phyloP scores from a whole-genome alignment of 2,329 filamentous ascomycete species.

The Trichoderma aggressivum region DNA sequence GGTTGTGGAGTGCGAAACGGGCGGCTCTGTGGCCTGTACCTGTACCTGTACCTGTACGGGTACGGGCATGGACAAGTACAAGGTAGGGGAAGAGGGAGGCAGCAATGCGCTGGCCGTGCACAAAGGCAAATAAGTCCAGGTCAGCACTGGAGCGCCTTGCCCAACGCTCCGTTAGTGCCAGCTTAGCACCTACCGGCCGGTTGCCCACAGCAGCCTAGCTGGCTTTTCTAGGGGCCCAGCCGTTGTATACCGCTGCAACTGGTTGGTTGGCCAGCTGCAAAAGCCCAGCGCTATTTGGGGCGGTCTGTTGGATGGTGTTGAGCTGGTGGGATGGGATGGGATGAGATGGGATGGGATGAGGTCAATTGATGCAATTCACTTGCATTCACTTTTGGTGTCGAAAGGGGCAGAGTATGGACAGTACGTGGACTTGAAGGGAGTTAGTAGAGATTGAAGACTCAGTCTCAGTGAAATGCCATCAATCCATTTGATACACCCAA shows the following conservation, averaged over 20 bases:
- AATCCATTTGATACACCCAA: not conserved
- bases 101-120: conserved; percentile 9
- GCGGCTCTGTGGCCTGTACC: conserved; percentile 6
- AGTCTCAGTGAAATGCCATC: not conserved
- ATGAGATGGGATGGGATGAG: not conserved
- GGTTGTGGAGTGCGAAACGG: conserved; percentile 14
- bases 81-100: conserved; percentile 4
- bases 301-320: not conserved
- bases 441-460: not conserved
- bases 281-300: not conserved
- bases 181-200: not conserved
- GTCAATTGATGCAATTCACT: not conserved
- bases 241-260: conserved; percentile 1
- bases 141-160: not conserved
- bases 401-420: not conserved
- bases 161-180: conserved; percentile 7
- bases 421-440: not conserved
- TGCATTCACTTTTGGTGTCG: not conserved
- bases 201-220: conserved; percentile 11
- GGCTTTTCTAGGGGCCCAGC: conserved; percentile 1
- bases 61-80: not conserved
- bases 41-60: too few relatives aligned
- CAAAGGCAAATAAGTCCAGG: not conserved
- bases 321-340: not conserved
- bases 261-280: conserved; percentile 9